Evolutionary conservation across 2,329 filamentous ascomycete species (phyloP), one percentile per base, ranked within the genome.

Genomic region (Monosporascus sp.): DNA sequence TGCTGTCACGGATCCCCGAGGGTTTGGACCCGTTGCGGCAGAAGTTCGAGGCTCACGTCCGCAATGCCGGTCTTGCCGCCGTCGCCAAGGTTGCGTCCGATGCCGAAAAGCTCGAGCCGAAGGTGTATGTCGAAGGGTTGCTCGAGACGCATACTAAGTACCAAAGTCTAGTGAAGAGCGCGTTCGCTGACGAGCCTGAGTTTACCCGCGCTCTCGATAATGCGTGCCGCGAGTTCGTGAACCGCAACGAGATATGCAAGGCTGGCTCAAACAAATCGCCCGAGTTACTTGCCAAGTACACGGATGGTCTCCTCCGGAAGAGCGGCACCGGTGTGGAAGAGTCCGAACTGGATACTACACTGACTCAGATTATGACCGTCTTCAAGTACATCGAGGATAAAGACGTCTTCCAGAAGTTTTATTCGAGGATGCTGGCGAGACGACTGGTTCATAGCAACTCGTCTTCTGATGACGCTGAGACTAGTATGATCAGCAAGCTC

Each of bases 371-470:
- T 65, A 99, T 99, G 94, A 97, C 93, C 1, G 91, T 99, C 52
- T 99, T 99, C 83, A 97, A 97, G 76, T 99, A 99, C 73, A 97
- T 99, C 59, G 94, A 99, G 70, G 95, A 99, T 74, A 99, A 99
- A 79, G 94, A 99, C 67, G 95, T 99, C 5, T 99, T 99, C 81
- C 94, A 97, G 72, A 99, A 97, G 72, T 99, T 97, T 74, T 99
- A 99, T 75, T 96, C 93, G 2, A 89, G 92, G 58, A 96, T 96
- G 87, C 77, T 99, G 63, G 94, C 94, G 49, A 91, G 96, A 70
- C 91, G 94, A 64, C 77, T 99, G 52, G 94, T 99, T 19, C 91
- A 97, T 71, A 91, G 89, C 70, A 97, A 88, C 69, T 97, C 94
- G 0, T 94, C 94, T 3, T 97, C 92, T 2, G 92, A 96, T 62